Percentiles rank a stretch among this genome's conserved stretches.
These are phyloP conservation scores for Trichosporon sp. DNA, from an alignment of 1,284 basidiomycete species.

Conservation along the genomic window DNA sequence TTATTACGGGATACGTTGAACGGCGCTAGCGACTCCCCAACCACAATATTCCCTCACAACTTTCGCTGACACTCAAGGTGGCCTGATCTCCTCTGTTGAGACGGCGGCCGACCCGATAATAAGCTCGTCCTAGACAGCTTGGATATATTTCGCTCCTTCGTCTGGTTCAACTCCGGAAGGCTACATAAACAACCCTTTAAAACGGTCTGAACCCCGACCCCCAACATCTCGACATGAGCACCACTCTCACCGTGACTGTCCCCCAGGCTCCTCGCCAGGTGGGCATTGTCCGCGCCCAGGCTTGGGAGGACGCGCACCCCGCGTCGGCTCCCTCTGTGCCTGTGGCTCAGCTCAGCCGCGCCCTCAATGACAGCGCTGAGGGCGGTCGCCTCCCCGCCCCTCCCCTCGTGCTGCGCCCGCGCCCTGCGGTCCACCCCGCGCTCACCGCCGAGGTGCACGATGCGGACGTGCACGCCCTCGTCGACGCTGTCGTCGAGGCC, in stretches of 20 bases:
- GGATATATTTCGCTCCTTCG: conserved; percentile 6
- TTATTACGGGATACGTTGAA: too few species aligned
- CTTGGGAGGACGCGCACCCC: conserved; percentile 24
- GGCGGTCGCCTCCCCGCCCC: conserved; percentile 40
- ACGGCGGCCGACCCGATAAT: conserved; percentile 30
- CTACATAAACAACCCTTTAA: background rate
- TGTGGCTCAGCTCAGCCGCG: conserved; percentile 40
- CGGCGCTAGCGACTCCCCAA: background rate
- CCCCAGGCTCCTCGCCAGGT: conserved; percentile 19
- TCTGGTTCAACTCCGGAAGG: conserved; percentile 22
- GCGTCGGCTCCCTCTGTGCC: conserved; percentile 23
- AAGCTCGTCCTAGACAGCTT: conserved; percentile 27
- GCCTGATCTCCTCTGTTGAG: conserved; percentile 21
- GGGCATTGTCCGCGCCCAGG: conserved; percentile 30
- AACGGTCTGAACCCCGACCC: background rate
- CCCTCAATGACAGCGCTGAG: conserved; percentile 42
- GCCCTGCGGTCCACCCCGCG: conserved; percentile 35
- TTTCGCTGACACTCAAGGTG: background rate
- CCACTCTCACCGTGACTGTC: conserved; percentile 33
- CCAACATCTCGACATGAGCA: conserved; percentile 30
- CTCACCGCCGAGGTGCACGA: conserved; percentile 39
- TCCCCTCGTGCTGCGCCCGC: conserved; percentile 26
- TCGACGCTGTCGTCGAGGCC: conserved; percentile 41
- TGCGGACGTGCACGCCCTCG: conserved; percentile 42
- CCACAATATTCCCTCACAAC: background rate